phyloP scores from a whole-genome alignment of 441 rosid species.

The Manihot esculenta region DNA sequence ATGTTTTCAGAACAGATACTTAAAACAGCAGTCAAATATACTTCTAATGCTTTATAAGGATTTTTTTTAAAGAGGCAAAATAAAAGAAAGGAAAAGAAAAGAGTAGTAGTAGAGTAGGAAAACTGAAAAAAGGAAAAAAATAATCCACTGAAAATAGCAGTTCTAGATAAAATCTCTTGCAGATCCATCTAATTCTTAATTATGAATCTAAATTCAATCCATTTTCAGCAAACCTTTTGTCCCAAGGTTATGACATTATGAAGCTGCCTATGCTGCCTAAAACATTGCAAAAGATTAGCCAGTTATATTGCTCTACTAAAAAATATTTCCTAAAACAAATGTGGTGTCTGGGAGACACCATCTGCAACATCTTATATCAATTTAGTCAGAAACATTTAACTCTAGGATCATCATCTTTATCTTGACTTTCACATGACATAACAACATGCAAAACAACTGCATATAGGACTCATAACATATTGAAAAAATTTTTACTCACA shows the following conservation, averaged over 20 bases:
- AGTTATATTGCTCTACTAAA: background rate
- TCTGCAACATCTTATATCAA: background rate
- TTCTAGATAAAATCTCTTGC: background rate
- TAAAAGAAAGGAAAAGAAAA: too few relatives aligned
- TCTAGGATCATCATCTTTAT: background rate
- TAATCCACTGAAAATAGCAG: background rate
- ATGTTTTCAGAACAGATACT: slow-evolving; percentile 20
- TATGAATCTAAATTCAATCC: too few relatives aligned
- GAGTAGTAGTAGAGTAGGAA: too few relatives aligned
- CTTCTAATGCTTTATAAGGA: background rate
- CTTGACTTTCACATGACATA: background rate
- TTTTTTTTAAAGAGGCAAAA: background rate
- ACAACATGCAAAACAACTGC: background rate
- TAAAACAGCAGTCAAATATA: background rate
- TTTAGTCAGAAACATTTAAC: background rate
- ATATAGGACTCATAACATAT: background rate
- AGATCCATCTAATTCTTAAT: background rate
- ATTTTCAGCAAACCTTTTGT: too few relatives aligned
- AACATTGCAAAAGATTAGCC: background rate
- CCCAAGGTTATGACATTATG: too few relatives aligned
- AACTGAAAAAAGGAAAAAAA: background rate
- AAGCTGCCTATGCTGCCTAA: background rate
- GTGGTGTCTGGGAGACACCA: background rate
- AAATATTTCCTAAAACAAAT: background rate
- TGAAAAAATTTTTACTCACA: slow-evolving; percentile 44